phyloP scores from a whole-genome alignment of 2,329 filamentous ascomycete genomes.

The Aureobasidium melanogenum region DNA sequence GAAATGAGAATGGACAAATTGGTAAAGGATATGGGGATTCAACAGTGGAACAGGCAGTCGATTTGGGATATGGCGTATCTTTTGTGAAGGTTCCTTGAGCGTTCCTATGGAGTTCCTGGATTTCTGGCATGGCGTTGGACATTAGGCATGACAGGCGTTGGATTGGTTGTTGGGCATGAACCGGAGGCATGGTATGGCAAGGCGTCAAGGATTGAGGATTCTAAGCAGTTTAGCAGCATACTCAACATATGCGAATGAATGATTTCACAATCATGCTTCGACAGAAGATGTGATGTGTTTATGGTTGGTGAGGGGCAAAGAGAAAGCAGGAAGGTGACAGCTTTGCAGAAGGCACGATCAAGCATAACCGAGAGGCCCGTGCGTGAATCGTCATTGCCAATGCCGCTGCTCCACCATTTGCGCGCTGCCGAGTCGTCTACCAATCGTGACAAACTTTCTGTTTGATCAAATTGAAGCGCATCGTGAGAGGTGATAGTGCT shows the following conservation, averaged over 20 bases:
- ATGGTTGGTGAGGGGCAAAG: background rate
- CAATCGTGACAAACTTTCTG: background rate
- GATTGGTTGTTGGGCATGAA: background rate
- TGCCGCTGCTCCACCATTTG: background rate
- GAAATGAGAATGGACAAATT: constrained; percentile 11
- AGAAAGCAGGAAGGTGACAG: background rate
- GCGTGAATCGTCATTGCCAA: background rate
- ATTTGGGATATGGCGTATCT: constrained; percentile 13
- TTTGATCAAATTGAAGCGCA: background rate
- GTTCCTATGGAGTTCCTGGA: too few relatives aligned
- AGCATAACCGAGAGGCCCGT: background rate
- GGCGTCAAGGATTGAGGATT: background rate
- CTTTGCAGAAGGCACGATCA: background rate
- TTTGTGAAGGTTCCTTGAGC: background rate
- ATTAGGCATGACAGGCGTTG: background rate
- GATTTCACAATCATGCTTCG: background rate
- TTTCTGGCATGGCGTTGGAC: background rate
- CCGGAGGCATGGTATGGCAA: background rate
- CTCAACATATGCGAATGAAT: background rate
- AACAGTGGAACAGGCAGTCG: constrained; percentile 8
- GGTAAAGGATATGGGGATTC: background rate
- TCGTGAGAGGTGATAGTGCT: background rate
- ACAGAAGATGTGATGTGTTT: background rate
- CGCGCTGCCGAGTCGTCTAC: background rate
- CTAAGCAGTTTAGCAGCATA: constrained; percentile 1